Evolutionary conservation across 495 filamentous ascomycete genomes (phyloP).

Genomic region (Xylaria flabelliformis): DNA sequence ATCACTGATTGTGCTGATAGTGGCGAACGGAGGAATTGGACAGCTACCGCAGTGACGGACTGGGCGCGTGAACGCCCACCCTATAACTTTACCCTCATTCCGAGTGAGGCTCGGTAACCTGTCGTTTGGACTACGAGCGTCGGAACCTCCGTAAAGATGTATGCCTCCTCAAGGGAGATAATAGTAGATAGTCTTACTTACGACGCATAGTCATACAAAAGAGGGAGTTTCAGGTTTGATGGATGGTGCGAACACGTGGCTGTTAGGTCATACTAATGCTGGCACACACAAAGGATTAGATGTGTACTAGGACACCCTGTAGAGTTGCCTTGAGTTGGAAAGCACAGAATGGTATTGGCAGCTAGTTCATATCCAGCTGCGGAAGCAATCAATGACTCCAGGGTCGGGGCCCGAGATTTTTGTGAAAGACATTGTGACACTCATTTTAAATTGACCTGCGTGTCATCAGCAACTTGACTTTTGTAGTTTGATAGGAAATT

Average conservation of each 20-base stretch:
- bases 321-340: not conserved
- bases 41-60: slow-evolving; percentile 21
- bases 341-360: not conserved
- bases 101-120: not conserved
- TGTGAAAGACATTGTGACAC: not conserved
- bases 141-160: not conserved
- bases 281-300: not conserved
- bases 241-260: not conserved
- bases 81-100: slow-evolving; percentile 16
- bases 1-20: not conserved
- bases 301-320: not conserved
- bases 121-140: not conserved
- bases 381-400: not conserved
- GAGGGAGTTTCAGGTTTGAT: not conserved
- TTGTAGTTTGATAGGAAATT: not conserved
- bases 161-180: not conserved
- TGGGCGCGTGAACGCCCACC: slow-evolving; percentile 23
- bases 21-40: not conserved
- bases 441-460: not conserved
- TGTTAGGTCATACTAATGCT: not conserved
- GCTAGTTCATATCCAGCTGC: not conserved
- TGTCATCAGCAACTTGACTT: not conserved
- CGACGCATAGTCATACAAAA: not conserved
- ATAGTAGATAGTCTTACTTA: not conserved
- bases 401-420: not conserved